Evolutionary conservation across 1,139 yeast species (phyloP).

Genomic region (Taiozyma onychis): DNA sequence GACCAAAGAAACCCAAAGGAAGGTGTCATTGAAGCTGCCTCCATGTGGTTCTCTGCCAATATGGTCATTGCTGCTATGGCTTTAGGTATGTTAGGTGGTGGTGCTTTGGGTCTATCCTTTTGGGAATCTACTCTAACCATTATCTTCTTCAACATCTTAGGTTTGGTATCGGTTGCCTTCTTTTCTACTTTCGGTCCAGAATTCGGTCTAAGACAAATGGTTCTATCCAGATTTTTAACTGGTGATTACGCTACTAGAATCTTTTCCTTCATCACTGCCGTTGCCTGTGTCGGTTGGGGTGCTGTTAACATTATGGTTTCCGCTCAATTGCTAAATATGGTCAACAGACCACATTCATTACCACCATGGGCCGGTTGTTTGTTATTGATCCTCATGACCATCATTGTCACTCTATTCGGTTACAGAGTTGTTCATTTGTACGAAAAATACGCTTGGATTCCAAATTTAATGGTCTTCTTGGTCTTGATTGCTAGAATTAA

Average conservation of each 20-base stretch:
- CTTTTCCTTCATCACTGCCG: constrained; percentile 68
- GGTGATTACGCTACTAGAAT: constrained; percentile 75
- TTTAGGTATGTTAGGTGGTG: constrained; percentile 68
- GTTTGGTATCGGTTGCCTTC: constrained; percentile 75
- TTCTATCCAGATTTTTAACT: constrained; percentile 68
- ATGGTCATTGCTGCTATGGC: constrained; percentile 82
- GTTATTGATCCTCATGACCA: constrained; percentile 62
- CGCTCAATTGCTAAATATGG: constrained; percentile 76
- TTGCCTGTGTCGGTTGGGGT: constrained; percentile 96
- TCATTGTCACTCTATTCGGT: constrained; percentile 79
- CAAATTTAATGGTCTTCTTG: constrained; percentile 65
- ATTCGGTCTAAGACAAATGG: constrained; percentile 86
- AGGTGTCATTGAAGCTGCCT: constrained; percentile 63
- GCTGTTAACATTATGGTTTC: constrained; percentile 88
- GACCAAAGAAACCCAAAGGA: constrained; percentile 42
- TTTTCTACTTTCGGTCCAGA: constrained; percentile 80
- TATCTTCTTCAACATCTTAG: constrained; percentile 68
- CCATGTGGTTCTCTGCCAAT: constrained; percentile 94
- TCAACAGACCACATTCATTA: constrained; percentile 50
- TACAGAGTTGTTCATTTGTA: constrained; percentile 75
- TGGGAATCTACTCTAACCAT: constrained; percentile 61
- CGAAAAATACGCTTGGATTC: constrained; percentile 88
- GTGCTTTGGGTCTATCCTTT: constrained; percentile 45
- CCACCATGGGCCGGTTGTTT: constrained; percentile 94
- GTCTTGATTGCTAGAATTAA: constrained; percentile 75